Base-by-base conservation (phyloP, 163 green algal species). In the Chlamydomonas reinhardtii region DNA sequence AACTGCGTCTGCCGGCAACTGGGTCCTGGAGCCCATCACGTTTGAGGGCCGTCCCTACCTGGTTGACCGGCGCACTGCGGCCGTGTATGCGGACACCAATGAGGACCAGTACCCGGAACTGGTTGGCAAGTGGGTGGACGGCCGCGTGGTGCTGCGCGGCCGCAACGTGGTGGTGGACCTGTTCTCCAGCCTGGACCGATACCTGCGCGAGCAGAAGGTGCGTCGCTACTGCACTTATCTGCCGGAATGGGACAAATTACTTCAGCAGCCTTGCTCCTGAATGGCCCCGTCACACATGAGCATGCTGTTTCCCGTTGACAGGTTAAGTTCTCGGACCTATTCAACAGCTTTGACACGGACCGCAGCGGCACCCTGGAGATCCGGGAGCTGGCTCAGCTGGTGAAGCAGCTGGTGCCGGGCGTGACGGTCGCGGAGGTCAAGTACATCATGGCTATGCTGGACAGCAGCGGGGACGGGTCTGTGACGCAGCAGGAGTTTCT, bases 361-460 rank as follows among this genome's bases (percentile, higher is more conserved):
- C 3, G 74, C 34, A 82, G 56, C 54, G 86, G 86, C 59, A 84
- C 54, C 9, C 79, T 90, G 73, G 86, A 90, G 65, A 43, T 73
- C 3, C 65, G n/a, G 24, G 86, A 90, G 74, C 73, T 90, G 66
- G 39, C 43, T 8, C 73, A 81, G 73, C 86, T 90, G 86, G 86
- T 90, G 54, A 71, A 78, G 79, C 66, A 88, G 79, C 79, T 90
- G 73, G 73, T 90, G 73, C 64, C 77, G 0, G 66, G 65, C 17
- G 78, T 79, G 27, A 83, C 31, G 32, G 85, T 43, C 27, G 32
- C 72, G 32, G 85, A 90, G 64, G 29, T 90, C 61, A 76, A 80
- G 39, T 90, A 90, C 73, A 74, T 90, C 72, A 83, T 80, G 85
- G 76, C 69, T 19, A 78, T 86, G 77, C 32, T 90, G 72, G 85